phyloP scores from a whole-genome alignment of 129 eudicot species.

The Smallanthus sonchifolius region DNA sequence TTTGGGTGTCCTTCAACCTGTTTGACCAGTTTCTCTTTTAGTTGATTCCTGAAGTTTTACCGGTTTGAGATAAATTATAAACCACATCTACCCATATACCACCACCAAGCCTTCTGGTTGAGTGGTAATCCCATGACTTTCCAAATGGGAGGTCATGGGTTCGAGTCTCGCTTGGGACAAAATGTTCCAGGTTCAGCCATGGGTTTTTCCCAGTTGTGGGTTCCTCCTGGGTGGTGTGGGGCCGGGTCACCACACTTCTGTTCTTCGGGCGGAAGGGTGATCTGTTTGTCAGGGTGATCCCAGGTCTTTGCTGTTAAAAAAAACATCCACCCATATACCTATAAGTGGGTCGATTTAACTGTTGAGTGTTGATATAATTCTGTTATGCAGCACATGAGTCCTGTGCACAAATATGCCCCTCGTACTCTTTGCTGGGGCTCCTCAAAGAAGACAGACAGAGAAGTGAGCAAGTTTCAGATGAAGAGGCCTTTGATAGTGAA shows the following conservation, averaged over 20 bases:
- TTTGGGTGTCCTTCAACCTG: background rate
- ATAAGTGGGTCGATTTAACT: background rate
- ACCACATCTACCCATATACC: background rate
- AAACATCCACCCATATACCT: background rate
- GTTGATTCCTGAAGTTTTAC: background rate
- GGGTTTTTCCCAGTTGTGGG: too few species aligned
- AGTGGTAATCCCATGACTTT: too few species aligned
- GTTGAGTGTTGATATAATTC: slow-evolving; percentile 2
- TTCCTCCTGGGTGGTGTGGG: too few species aligned
- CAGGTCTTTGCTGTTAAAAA: too few species aligned
- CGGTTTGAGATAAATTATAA: background rate
- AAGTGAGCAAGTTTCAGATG: slow-evolving; percentile 13
- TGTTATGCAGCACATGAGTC: slow-evolving; percentile 14
- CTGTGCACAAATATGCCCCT: background rate
- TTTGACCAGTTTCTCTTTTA: background rate
- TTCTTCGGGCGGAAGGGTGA: too few species aligned
- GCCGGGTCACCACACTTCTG: too few species aligned
- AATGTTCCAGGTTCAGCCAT: too few species aligned
- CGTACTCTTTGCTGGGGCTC: slow-evolving; percentile 8
- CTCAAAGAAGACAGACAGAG: background rate
- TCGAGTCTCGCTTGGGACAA: too few species aligned
- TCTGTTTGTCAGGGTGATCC: too few species aligned
- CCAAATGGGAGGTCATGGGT: too few species aligned
- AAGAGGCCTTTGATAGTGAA: slow-evolving; percentile 12
- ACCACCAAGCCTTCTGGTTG: too few species aligned